Evolutionary conservation across 208 protist genomes (phyloP), one percentile per base, ranked within the genome.

Genomic region (Leishmania braziliensis): DNA sequence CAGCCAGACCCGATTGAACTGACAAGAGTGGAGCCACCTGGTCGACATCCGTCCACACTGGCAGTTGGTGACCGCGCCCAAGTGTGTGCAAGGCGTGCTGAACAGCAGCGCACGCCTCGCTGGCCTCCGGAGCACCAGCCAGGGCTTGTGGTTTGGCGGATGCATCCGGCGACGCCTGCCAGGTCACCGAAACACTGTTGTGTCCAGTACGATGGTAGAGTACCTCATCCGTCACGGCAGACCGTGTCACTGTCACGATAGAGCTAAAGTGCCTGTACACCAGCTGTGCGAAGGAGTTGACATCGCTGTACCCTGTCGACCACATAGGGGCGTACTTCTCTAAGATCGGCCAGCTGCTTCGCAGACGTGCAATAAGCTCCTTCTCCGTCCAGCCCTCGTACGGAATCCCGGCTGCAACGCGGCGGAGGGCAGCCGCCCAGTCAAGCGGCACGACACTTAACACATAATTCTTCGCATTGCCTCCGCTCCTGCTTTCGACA

Each of bases 361-460:
- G 66, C 56, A 97, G 76, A 50, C 43, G 53, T 14, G 78, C 23
- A 48, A 89, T 43, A 20, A 96, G 75, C 39, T 85, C 84, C 8
- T 29, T 50, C 84, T 97, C 92, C 36, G 86, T 86, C 62, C 90
- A 88, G 10, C 94, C 94, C 72, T 97, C 94, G 53, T 79, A 81
- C 2, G 94, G 94, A 23, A 97, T 77, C 8, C 6, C 0, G 8
- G 71, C 72, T 8, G 91, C 88, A 16, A 93, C 73, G 29, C 26
- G 68, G 54, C 50, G 53, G 73, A 95, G 66, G 16, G 78, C 82
- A 10, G 76, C 72, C 6, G 84, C 71, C 92, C 94, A 97, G 78
- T 93, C 81, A 54, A 89, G 82, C 65, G 86, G 78, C 39, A 92
- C 68, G 76, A 88, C 70, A 60, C 33, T 26, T 72, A 50, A 46